phyloP scores from a whole-genome alignment of 208 protist genomes.

The Leishmania turanica region DNA sequence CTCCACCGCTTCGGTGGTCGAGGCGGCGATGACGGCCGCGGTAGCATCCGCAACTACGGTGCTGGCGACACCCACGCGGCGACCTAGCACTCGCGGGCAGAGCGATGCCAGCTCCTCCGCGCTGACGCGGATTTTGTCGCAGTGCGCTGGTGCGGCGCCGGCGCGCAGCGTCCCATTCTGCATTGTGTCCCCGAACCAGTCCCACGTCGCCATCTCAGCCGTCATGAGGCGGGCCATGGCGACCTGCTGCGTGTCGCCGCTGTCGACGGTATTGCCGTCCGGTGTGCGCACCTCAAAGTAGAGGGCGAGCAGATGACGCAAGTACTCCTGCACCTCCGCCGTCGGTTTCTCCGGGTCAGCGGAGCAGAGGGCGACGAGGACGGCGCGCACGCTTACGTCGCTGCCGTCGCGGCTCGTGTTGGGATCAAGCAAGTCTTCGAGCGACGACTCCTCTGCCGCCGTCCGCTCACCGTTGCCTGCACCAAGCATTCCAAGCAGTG shows the following conservation, averaged over 20 bases:
- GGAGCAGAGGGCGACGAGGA: conserved; percentile 37
- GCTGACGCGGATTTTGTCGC: conserved; percentile 37
- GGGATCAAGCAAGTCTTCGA: background rate
- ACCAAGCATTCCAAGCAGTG: conserved; percentile 5
- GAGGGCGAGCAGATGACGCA: conserved; percentile 49
- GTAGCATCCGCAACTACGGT: conserved; percentile 10
- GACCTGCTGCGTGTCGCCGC: conserved; percentile 28
- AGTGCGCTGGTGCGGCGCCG: conserved; percentile 15
- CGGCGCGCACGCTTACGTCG: conserved; percentile 38
- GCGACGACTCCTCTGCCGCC: background rate
- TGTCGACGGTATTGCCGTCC: conserved; percentile 26
- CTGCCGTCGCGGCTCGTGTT: background rate
- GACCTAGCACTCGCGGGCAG: conserved; percentile 47
- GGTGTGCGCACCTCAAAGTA: conserved; percentile 35
- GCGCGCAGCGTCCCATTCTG: conserved; percentile 5
- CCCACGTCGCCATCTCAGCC: conserved; percentile 24
- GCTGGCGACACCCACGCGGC: conserved; percentile 16
- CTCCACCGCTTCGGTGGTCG: background rate
- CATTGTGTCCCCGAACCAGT: conserved; percentile 27
- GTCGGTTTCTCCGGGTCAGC: conserved; percentile 37
- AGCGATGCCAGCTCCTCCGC: conserved; percentile 42
- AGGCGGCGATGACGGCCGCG: conserved; percentile 21
- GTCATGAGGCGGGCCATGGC: conserved; percentile 17
- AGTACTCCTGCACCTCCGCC: conserved; percentile 41
- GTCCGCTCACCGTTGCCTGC: background rate